Evolutionary conservation across 345 rosid species (phyloP).

Genomic region (Heritiera littoralis): DNA sequence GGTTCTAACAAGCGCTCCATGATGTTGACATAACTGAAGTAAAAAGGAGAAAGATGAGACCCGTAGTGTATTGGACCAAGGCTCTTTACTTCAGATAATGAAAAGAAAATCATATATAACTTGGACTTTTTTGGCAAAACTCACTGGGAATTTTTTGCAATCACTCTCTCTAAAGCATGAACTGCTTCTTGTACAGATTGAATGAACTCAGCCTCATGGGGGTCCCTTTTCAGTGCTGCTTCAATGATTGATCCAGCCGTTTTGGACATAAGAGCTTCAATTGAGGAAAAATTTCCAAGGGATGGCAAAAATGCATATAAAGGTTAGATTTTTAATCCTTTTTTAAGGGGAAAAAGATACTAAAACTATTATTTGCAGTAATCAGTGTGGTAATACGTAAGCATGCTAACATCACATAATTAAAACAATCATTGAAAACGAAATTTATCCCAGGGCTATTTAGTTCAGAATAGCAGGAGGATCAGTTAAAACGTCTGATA

Average conservation of each 20-base stretch:
- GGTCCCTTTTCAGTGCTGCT: slow-evolving; percentile 87
- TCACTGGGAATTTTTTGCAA: slow-evolving; percentile 95
- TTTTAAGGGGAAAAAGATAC: neutral
- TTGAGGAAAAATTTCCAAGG: slow-evolving; percentile 30
- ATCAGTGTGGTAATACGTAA: slow-evolving; percentile 9
- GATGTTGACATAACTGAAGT: slow-evolving; percentile 84
- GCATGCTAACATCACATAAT: neutral
- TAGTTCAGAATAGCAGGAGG: neutral
- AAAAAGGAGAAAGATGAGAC: slow-evolving; percentile 30
- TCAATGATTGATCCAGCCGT: slow-evolving; percentile 98
- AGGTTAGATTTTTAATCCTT: slow-evolving; percentile 9
- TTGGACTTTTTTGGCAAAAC: slow-evolving; percentile 35
- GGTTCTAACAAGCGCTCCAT: slow-evolving; percentile 97
- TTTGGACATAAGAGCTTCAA: slow-evolving; percentile 98
- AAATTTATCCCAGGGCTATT: neutral
- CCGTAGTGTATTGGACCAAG: slow-evolving; percentile 9
- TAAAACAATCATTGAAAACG: slow-evolving; percentile 2
- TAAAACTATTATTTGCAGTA: slow-evolving; percentile 12
- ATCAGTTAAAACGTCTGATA: neutral
- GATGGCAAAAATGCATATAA: slow-evolving; percentile 20
- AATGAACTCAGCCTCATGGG: slow-evolving; percentile 89
- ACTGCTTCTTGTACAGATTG: slow-evolving; percentile 95
- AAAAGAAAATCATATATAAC: slow-evolving; percentile 32
- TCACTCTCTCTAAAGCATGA: slow-evolving; percentile 98
- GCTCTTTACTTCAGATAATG: slow-evolving; percentile 23